Conservation (phyloP, 2,329 filamentous ascomycete genomes). For the Cylindrodendrum hubeiense region DNA sequence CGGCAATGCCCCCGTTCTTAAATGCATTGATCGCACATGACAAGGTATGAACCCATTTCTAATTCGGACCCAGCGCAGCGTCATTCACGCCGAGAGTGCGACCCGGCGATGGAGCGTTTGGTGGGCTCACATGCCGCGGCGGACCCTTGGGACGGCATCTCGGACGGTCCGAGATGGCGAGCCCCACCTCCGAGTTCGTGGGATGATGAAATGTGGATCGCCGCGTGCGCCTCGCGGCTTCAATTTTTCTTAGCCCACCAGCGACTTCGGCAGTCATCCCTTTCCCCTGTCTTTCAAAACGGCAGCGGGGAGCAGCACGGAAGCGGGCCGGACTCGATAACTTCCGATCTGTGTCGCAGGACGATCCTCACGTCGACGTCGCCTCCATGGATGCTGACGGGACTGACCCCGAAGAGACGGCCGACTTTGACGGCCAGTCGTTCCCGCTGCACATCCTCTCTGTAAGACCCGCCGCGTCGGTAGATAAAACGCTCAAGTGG, state of each 20-base stretch:
- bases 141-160: background rate
- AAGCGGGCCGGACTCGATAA: background rate
- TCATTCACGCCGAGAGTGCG: background rate
- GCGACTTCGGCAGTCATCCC: background rate
- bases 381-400: background rate
- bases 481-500: background rate
- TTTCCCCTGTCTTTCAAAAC: background rate
- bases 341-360: background rate
- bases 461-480: background rate
- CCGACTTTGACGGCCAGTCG: background rate
- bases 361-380: background rate
- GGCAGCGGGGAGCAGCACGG: background rate
- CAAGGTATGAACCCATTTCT: background rate
- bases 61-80: background rate
- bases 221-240: background rate
- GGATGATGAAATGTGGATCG: background rate
- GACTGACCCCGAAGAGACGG: background rate
- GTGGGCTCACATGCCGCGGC: background rate
- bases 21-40: background rate
- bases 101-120: background rate
- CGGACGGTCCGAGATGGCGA: background rate
- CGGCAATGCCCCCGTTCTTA: background rate
- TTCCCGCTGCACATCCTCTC: background rate
- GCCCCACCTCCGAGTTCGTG: background rate
- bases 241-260: background rate